phyloP scores from a whole-genome alignment of 1,139 yeast species.

The Debaryomyces psychrophilus region DNA sequence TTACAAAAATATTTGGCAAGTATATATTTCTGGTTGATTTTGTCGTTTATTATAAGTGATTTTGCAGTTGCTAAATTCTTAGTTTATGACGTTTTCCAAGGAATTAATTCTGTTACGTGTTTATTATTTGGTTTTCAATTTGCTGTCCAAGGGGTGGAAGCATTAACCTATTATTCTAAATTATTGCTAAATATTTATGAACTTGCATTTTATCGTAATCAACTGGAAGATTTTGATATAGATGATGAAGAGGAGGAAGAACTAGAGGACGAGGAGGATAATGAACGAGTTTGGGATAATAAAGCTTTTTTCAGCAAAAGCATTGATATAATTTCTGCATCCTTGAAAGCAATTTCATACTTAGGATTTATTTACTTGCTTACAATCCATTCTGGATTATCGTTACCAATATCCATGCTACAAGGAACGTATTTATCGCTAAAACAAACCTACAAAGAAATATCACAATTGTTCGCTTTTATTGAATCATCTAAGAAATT shows the following conservation, averaged over 20 bases:
- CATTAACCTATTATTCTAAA: conserved; percentile 52
- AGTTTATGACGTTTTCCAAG: conserved; percentile 60
- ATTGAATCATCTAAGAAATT: conserved; percentile 66
- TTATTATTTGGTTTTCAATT: conserved; percentile 76
- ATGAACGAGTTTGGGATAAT: conserved; percentile 68
- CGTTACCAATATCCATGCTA: conserved; percentile 68
- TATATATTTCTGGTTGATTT: conserved; percentile 34
- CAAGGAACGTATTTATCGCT: conserved; percentile 67
- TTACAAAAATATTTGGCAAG: conserved; percentile 22
- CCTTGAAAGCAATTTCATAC: conserved; percentile 42
- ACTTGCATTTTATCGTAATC: conserved; percentile 33
- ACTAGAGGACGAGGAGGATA: conserved; percentile 46
- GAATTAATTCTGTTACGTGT: conserved; percentile 54
- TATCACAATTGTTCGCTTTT: conserved; percentile 55
- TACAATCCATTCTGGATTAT: conserved; percentile 53
- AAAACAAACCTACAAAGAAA: conserved; percentile 51
- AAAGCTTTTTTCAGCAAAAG: conserved; percentile 64
- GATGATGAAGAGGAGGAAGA: conserved; percentile 16
- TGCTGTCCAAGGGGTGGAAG: conserved; percentile 63
- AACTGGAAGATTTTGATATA: conserved; percentile 13
- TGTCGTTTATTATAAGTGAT: conserved; percentile 53
- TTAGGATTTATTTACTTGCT: conserved; percentile 40
- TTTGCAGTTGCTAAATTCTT: conserved; percentile 55
- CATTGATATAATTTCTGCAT: conserved; percentile 55
- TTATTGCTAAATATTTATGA: conserved; percentile 62